These are phyloP conservation scores for Mycena filopes DNA, from an alignment of 768 basidiomycete genomes.

Conservation along the genomic window DNA sequence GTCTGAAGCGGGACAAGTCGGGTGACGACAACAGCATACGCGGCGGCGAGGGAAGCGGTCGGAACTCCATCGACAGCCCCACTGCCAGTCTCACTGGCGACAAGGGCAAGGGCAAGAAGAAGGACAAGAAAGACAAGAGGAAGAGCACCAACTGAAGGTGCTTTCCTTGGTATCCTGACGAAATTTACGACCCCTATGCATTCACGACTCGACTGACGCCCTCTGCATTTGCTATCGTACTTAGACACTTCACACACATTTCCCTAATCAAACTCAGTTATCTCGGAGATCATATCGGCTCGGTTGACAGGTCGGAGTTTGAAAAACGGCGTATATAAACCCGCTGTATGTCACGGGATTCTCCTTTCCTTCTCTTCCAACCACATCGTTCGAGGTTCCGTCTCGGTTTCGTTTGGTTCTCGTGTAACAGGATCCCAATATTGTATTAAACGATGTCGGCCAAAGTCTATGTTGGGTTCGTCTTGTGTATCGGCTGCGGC, in stretches of 20 bases:
- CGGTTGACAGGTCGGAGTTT: constrained; percentile 55
- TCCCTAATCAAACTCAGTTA: constrained; percentile 4
- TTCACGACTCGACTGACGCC: constrained; percentile 36
- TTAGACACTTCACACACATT: background rate
- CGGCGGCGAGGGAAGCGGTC: constrained; percentile 48
- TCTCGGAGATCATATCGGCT: background rate
- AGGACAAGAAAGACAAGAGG: constrained; percentile 66
- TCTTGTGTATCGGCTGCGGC: constrained; percentile 67
- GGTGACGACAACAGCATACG: constrained; percentile 55
- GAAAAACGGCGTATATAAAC: constrained; percentile 57
- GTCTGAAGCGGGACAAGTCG: constrained; percentile 65
- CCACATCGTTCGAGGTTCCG: constrained; percentile 64
- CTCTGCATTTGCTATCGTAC: constrained; percentile 21
- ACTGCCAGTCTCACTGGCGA: constrained; percentile 64
- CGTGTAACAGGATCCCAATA: constrained; percentile 64
- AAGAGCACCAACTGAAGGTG: constrained; percentile 45
- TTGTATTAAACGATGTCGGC: constrained; percentile 75
- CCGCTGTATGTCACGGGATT: constrained; percentile 40
- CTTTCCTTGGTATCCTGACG: constrained; percentile 30
- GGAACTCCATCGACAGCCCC: constrained; percentile 65
- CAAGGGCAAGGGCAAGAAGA: constrained; percentile 65
- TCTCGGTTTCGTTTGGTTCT: constrained; percentile 66
- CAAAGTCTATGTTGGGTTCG: constrained; percentile 96
- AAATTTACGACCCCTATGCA: constrained; percentile 25
- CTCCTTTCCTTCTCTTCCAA: constrained; percentile 54